Conservation (phyloP, 345 rosid species). For the Citrus cavaleriei region DNA sequence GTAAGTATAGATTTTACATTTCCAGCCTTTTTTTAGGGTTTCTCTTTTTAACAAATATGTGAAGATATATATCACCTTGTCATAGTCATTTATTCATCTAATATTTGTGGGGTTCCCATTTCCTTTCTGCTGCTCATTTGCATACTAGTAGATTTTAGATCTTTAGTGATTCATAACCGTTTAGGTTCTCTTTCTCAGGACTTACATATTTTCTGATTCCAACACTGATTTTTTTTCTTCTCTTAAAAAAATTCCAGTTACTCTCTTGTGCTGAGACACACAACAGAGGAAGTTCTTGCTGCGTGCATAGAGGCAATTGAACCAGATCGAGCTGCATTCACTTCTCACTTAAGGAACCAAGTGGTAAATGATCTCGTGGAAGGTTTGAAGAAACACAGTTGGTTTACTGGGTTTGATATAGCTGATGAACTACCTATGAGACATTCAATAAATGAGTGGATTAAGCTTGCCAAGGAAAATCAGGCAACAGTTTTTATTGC, state of each 20-base stretch:
- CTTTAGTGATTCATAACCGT: neutral
- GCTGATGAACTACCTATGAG: constrained; percentile 59
- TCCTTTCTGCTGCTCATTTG: neutral
- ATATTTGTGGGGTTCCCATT: neutral
- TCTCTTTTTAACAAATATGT: constrained; percentile 1
- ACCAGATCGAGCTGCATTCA: constrained; percentile 72
- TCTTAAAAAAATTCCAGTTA: constrained; percentile 48
- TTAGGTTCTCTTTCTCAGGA: neutral
- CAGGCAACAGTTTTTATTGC: constrained; percentile 83
- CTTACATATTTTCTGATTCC: neutral
- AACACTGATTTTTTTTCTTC: neutral
- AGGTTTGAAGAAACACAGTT: constrained; percentile 59
- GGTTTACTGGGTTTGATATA: constrained; percentile 85
- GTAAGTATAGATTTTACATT: constrained; percentile 45
- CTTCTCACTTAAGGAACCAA: constrained; percentile 71
- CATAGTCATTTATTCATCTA: neutral
- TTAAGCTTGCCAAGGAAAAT: constrained; percentile 58
- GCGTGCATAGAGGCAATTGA: constrained; percentile 86
- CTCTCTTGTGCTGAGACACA: constrained; percentile 92
- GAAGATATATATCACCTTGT: neutral
- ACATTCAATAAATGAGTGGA: constrained; percentile 69
- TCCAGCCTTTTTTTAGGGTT: neutral
- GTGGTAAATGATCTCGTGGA: constrained; percentile 70
- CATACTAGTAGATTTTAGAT: neutral
- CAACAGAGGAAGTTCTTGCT: constrained; percentile 89